Base-by-base conservation (phyloP, 2,329 filamentous ascomycete genomes). In the Xylaria sp. region DNA sequence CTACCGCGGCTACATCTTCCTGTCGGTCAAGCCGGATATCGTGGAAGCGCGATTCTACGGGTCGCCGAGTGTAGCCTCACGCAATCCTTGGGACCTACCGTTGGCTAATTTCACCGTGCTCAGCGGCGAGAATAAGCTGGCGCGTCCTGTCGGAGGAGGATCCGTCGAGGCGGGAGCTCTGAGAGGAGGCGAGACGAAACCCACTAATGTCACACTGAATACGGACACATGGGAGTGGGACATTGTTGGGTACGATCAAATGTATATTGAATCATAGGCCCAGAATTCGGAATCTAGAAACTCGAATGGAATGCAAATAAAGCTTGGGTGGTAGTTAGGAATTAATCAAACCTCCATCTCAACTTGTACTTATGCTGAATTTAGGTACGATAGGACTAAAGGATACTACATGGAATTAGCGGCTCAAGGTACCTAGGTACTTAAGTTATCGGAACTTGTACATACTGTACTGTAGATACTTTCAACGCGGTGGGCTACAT, bases 1-100 rank as follows among this genome's bases (percentile, higher is more conserved):
- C 77, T 93, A 93, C 78, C 84, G 91, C 20, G 91, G 91, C 1
- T 93, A 93, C 80, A 93, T 89, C 72, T 86, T 91, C 74, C 80
- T 93, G 46, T 83, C 85, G 56, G 81, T 92, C 63, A 82, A 80
- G 23, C 82, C 86, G 25, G 82, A 89, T 12, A 80, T 85, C 52
- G 83, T 91, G 2, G 81, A 86, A n/a, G 90, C 90, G 0, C 82
- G 83, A 13, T 93, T 85, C 79, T 93, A 89, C 72, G 91, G 82
- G 32, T 78, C 79, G 8, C 89, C 90, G 0, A 89, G 85, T 0
- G 82, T 91, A 5, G 80, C 85, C 28, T 84, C 80, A 4, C 82
- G 88, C 50, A 92, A 91, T 72, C 81, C 84, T 0, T 86, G 87
- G 76, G 91, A 93, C 75, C 84, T 93, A 50, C 83, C 86, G 0